Conservation (phyloP, 352 stramenopile genomes). For the Globisporangium yorkense region DNA sequence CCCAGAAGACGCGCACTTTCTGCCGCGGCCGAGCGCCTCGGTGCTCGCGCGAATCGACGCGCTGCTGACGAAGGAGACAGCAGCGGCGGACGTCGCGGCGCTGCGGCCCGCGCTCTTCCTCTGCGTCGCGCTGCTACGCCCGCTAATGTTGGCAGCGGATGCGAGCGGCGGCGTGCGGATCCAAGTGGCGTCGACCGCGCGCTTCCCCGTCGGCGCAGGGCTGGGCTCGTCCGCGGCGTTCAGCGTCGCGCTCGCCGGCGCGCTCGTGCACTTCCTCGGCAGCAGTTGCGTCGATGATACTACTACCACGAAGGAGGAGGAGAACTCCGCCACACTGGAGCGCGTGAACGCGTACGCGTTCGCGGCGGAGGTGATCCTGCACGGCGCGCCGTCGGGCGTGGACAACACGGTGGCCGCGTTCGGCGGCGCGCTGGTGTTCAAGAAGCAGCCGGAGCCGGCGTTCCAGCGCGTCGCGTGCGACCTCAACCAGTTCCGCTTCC, state of each 20-base stretch:
- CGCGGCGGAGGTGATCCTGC: constrained; percentile 84
- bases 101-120: constrained; percentile 57
- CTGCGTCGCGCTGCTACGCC: constrained; percentile 45
- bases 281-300: too few species aligned
- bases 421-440: constrained; percentile 81
- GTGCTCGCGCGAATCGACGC: constrained; percentile 44
- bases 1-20: constrained; percentile 35
- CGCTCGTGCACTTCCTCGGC: constrained; percentile 29
- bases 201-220: constrained; percentile 81
- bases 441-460: constrained; percentile 38
- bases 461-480: constrained; percentile 44
- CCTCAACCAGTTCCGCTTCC: constrained; percentile 70
- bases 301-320: too few species aligned
- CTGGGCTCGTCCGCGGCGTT: constrained; percentile 90
- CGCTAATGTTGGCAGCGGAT: constrained; percentile 17
- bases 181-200: constrained; percentile 30
- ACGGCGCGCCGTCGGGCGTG: constrained; percentile 87
- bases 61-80: constrained; percentile 32
- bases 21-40: constrained; percentile 33
- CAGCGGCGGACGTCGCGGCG: constrained; percentile 33
- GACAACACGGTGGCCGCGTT: constrained; percentile 91
- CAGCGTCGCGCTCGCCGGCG: constrained; percentile 77
- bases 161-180: constrained; percentile 28
- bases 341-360: constrained; percentile 86
- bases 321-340: constrained; percentile 13